Percentiles rank a stretch among this genome's conserved stretches.
phyloP scores from a whole-genome alignment of 805 yeast genomes.

The Wickerhamiella musiphila region DNA sequence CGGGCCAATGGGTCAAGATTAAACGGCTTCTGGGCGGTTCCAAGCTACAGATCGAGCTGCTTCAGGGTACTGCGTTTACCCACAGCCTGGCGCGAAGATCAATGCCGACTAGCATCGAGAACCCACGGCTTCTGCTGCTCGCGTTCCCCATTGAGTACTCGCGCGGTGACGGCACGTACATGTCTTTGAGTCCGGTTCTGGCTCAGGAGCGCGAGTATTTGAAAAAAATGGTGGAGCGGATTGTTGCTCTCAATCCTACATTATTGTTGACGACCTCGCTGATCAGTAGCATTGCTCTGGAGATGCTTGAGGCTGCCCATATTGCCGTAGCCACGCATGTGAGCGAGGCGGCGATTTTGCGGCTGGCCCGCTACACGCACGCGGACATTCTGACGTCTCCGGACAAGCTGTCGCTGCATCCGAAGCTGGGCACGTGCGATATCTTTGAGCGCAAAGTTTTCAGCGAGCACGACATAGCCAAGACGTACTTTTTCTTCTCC shows the following conservation, averaged over 20 bases:
- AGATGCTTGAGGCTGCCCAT: constrained; percentile 51
- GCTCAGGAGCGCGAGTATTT: constrained; percentile 81
- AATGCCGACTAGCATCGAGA: constrained; percentile 47
- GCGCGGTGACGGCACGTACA: constrained; percentile 57
- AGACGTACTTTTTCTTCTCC: constrained; percentile 60
- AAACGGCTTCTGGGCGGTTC: constrained; percentile 69
- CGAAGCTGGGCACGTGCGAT: constrained; percentile 61
- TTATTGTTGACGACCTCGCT: constrained; percentile 62
- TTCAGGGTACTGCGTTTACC: constrained; percentile 74
- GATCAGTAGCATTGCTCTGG: constrained; percentile 68
- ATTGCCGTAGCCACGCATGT: constrained; percentile 68
- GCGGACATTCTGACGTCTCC: constrained; percentile 77
- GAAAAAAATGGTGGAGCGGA: constrained; percentile 61
- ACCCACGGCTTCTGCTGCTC: constrained; percentile 65
- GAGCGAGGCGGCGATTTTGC: constrained; percentile 64
- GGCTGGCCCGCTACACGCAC: constrained; percentile 60
- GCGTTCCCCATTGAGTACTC: constrained; percentile 82
- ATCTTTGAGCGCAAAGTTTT: constrained; percentile 54
- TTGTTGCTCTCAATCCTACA: constrained; percentile 60
- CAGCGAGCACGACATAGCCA: constrained; percentile 31
- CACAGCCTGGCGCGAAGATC: constrained; percentile 61
- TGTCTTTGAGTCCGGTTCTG: constrained; percentile 65
- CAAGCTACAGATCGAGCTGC: constrained; percentile 37
- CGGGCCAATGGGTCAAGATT: constrained; percentile 74
- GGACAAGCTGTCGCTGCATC: constrained; percentile 59